These are phyloP conservation scores for Hypomontagnella monticulosa DNA, from an alignment of 495 filamentous ascomycete genomes.

Conservation along the genomic window DNA sequence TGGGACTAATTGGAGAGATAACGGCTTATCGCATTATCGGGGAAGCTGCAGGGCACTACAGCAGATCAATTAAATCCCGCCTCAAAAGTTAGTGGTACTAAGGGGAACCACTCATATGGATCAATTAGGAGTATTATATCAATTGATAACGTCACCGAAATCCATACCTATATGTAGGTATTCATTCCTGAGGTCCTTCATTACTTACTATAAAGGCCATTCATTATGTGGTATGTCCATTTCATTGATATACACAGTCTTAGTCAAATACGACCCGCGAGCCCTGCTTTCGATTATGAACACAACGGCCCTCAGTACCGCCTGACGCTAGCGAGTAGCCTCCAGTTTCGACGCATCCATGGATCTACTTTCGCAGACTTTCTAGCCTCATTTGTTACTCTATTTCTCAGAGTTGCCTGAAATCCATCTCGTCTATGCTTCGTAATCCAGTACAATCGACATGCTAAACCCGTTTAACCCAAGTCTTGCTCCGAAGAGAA, in stretches of 20 bases:
- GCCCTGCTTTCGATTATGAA: conserved; percentile 4
- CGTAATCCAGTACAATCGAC: neutral
- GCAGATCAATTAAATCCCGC: conserved; percentile 27
- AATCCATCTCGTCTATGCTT: conserved; percentile 19
- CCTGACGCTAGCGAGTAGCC: neutral
- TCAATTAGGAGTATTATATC: too few species aligned
- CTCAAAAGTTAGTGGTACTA: neutral
- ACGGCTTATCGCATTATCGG: conserved; percentile 38
- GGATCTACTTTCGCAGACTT: neutral
- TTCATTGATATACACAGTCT: neutral
- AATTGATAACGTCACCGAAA: too few species aligned
- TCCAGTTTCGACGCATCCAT: neutral
- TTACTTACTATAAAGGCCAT: too few species aligned
- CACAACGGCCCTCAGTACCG: neutral
- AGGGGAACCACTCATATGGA: too few species aligned
- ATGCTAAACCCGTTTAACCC: conserved; percentile 6
- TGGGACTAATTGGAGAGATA: conserved; percentile 41
- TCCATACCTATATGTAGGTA: too few species aligned
- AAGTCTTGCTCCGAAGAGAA: conserved; percentile 5
- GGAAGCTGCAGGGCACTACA: too few species aligned
- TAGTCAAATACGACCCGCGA: neutral
- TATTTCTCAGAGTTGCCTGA: conserved; percentile 7
- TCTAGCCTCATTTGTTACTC: neutral
- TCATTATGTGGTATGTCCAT: too few species aligned
- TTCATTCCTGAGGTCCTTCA: too few species aligned